Percentiles rank a stretch among this genome's conserved stretches.
Conservation (phyloP, 164 flowering plant genomes). For the Chloranthus sessilifolius region DNA sequence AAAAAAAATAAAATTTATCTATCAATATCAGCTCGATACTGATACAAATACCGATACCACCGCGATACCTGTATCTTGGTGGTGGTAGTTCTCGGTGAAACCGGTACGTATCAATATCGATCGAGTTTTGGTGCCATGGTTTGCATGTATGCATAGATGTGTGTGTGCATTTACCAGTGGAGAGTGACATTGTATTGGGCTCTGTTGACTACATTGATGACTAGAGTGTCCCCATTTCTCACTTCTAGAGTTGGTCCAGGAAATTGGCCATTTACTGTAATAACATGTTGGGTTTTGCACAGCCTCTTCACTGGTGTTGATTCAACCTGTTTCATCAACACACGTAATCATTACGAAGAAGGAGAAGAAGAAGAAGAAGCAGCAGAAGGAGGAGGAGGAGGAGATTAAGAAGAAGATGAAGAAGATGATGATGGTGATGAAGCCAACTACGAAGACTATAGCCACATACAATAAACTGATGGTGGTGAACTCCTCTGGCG, state of each 20-base stretch:
- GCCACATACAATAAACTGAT: constrained; percentile 52
- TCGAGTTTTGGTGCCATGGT: no score
- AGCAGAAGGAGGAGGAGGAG: background rate
- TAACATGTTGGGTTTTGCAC: constrained; percentile 67
- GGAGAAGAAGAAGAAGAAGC: no score
- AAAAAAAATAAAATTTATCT: no score
- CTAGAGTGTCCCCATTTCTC: constrained; percentile 70
- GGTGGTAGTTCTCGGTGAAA: no score
- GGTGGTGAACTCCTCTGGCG: constrained; percentile 31
- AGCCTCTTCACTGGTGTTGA: constrained; percentile 91
- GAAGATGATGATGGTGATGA: background rate
- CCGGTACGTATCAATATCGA: no score
- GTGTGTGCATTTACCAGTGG: constrained; percentile 58
- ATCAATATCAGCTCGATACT: no score
- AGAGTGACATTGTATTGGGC: constrained; percentile 70
- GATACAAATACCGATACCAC: no score
- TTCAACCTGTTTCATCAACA: constrained; percentile 48
- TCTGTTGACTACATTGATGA: constrained; percentile 59
- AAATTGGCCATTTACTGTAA: constrained; percentile 81
- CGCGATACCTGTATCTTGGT: no score
- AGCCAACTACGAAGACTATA: background rate
- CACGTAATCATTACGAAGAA: background rate
- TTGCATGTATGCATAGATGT: constrained; percentile 4
- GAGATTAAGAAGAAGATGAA: background rate
- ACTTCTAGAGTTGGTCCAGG: constrained; percentile 88